Conservation (phyloP, 805 yeast species). For the Candida coquimbonensis region DNA sequence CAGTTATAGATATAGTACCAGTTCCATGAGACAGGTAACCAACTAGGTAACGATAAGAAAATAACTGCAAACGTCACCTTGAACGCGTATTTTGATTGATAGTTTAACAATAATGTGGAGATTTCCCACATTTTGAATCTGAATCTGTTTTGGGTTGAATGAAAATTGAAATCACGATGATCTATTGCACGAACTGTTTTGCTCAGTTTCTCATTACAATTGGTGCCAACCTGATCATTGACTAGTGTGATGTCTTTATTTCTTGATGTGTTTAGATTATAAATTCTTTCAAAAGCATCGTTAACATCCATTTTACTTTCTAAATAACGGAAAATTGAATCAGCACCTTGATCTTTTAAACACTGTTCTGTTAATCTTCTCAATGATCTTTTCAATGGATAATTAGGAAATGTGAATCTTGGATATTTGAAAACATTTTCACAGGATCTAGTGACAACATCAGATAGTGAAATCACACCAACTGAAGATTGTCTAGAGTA, state of each 20-base stretch:
- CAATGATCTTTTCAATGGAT: constrained; percentile 35
- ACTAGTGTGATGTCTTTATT: constrained; percentile 8
- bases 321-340: constrained; percentile 34
- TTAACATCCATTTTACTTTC: constrained; percentile 39
- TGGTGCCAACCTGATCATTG: background rate
- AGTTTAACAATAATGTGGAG: constrained; percentile 26
- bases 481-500: constrained; percentile 36
- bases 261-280: constrained; percentile 38
- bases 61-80: constrained; percentile 31
- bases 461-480: constrained; percentile 22
- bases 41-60: constrained; percentile 36
- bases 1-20: constrained; percentile 40
- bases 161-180: constrained; percentile 35
- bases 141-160: constrained; percentile 28
- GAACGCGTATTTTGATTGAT: constrained; percentile 37
- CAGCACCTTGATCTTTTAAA: constrained; percentile 40
- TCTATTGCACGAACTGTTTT: constrained; percentile 31
- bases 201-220: background rate
- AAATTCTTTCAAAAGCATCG: constrained; percentile 37
- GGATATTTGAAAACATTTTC: constrained; percentile 1
- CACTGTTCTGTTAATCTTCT: constrained; percentile 36
- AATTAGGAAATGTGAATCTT: constrained; percentile 24
- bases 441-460: constrained; percentile 13
- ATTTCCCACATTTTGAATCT: constrained; percentile 34
- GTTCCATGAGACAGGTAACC: constrained; percentile 30